Base-by-base conservation (phyloP, 257 asterid species). In the Solanum gandarillasii region DNA sequence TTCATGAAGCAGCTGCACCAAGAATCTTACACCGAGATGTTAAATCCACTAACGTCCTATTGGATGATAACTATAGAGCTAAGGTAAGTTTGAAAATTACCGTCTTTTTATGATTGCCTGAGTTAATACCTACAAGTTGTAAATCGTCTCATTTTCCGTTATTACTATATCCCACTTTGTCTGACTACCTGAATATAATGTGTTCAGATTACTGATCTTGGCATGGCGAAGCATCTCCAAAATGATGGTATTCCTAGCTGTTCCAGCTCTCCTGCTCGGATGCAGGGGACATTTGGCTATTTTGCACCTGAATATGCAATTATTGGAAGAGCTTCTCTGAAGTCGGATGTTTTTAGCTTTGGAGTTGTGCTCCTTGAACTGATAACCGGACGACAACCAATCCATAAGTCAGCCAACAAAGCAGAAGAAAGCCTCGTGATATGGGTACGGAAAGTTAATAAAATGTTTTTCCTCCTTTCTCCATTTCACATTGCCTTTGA, bases 231-330 rank as follows among this genome's bases (percentile, higher is more conserved):
- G 88, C 99, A 95, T 90, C 89, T 97, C 7, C 94, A 89, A 3
- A 93, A 78, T 76, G 99, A 96, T 60, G 99, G 96, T 38, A 82
- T 90, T 81, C 90, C 92, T 82, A 95, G 98, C 88, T 87, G 94
- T 87, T 89, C 99, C 52, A 91, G 98, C 88, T 96, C 99, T 82
- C 99, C 99, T 3, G 98, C 95, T 32, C 91, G 98, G 89, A 95
- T 97, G 98, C 98, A 97, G 91, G 99, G 99, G 72, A 96, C 99
- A 18, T 97, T 97, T 87, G 98, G 99, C 86, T 96, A 97, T 93
- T 96, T 97, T 90, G 99, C 99, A 11, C 99, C 99, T 18, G 99
- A 97, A 88, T 95, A 94, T 65, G 97, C 98, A 16, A 96, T 94
- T 41, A 90, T 95, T 55, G 99, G 99, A 65, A 88, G 93, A 90